phyloP scores from a whole-genome alignment of 1,139 yeast species.

The Candida labiduridarum region DNA sequence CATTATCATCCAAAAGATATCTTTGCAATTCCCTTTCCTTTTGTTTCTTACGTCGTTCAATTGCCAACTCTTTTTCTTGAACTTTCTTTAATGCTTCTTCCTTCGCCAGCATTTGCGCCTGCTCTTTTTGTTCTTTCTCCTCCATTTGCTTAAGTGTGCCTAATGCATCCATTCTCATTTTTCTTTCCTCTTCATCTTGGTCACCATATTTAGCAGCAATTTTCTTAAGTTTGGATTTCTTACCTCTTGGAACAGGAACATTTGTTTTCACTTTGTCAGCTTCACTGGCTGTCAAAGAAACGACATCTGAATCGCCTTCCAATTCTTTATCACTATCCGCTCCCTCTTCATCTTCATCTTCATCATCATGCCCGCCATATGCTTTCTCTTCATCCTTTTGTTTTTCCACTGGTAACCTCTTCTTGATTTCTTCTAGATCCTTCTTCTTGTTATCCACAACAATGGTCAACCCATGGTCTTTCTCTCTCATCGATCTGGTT shows the following conservation, averaged over 20 bases:
- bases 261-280: constrained; percentile 17
- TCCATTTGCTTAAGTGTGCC: constrained; percentile 80
- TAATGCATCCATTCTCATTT: constrained; percentile 70
- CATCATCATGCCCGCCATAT: too few species aligned
- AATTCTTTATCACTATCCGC: not conserved
- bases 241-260: constrained; percentile 66
- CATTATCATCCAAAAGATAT: constrained; percentile 42
- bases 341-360: constrained; percentile 9
- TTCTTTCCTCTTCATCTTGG: constrained; percentile 89
- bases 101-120: constrained; percentile 26
- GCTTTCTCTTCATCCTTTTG: constrained; percentile 9
- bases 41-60: constrained; percentile 45
- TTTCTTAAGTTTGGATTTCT: constrained; percentile 80
- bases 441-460: constrained; percentile 40
- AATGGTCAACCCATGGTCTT: constrained; percentile 49
- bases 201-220: constrained; percentile 81
- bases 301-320: constrained; percentile 4
- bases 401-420: constrained; percentile 14
- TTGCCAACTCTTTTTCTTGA: constrained; percentile 25
- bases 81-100: constrained; percentile 30
- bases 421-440: constrained; percentile 26
- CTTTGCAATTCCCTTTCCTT: constrained; percentile 54
- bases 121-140: constrained; percentile 30
- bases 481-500: constrained; percentile 39
- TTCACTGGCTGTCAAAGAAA: constrained; percentile 16